Percentiles rank a stretch among this genome's conserved stretches.
These are phyloP conservation scores for Saccharomycopsis amapae DNA, from an alignment of 805 yeast species.

Conservation along the genomic window DNA sequence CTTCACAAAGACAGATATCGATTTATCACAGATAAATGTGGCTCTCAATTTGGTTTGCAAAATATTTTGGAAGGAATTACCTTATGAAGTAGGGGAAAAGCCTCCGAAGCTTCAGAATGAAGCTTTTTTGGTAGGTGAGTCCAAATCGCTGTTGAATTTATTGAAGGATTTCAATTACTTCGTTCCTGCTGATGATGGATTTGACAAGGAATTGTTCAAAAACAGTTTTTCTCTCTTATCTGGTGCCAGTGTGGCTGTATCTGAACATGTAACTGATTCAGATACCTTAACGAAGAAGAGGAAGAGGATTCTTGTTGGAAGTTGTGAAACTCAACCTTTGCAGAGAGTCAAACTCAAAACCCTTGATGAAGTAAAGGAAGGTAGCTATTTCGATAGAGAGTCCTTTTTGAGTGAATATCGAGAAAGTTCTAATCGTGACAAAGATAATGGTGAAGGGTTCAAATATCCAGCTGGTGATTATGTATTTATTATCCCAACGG, in stretches of 20 bases:
- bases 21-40: constrained; percentile 8
- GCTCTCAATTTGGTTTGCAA: constrained; percentile 12
- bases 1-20: constrained; percentile 9
- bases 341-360: constrained; percentile 10
- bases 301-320: no score
- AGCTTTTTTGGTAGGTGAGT: constrained; percentile 13
- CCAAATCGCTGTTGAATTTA: constrained; percentile 8
- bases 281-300: no score
- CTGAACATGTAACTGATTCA: no score
- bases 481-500: constrained; percentile 56
- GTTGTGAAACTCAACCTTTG: constrained; percentile 5
- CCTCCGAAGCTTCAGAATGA: constrained; percentile 3
- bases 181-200: constrained; percentile 10
- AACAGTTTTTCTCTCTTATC: no score
- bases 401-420: neutral
- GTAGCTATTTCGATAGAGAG: neutral
- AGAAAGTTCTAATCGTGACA: no score
- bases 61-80: constrained; percentile 13
- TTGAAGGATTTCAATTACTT: constrained; percentile 18
- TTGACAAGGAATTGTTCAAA: neutral
- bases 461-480: constrained; percentile 52
- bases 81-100: neutral
- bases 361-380: constrained; percentile 3
- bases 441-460: no score
- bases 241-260: no score